phyloP scores from a whole-genome alignment of 179 eudicot genomes.

The Spergularia azorica region DNA sequence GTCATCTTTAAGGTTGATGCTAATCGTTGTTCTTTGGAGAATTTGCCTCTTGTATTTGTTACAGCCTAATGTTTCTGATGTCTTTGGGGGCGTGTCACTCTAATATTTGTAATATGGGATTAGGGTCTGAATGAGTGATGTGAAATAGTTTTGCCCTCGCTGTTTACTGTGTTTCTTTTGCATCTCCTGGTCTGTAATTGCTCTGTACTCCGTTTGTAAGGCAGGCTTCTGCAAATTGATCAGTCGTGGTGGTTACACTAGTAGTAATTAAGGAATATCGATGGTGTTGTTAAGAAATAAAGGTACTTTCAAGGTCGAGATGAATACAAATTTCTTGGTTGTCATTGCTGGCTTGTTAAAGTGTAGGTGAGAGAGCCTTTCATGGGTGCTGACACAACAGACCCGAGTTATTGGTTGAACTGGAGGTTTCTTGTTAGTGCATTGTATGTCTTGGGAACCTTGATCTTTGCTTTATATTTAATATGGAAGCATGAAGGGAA shows the following conservation, averaged over 20 bases:
- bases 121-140: too few relatives aligned
- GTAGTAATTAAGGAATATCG: too few relatives aligned
- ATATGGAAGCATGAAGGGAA: constrained; percentile 76
- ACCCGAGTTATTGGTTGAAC: constrained; percentile 81
- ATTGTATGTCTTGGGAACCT: constrained; percentile 51
- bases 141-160: too few relatives aligned
- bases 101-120: too few relatives aligned
- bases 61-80: background rate
- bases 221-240: too few relatives aligned
- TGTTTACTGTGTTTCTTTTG: too few relatives aligned
- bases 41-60: background rate
- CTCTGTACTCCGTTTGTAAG: too few relatives aligned
- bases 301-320: background rate
- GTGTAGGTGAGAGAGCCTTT: constrained; percentile 14
- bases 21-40: background rate
- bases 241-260: too few relatives aligned
- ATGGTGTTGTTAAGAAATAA: background rate
- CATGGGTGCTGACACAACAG: constrained; percentile 70
- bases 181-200: too few relatives aligned
- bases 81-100: too few relatives aligned
- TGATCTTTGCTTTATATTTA: constrained; percentile 40
- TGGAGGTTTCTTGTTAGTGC: constrained; percentile 89
- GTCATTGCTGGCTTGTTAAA: constrained; percentile 15
- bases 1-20: background rate
- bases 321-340: background rate